phyloP scores from a whole-genome alignment of 305 asterid species.

The Nicotiana rustica region DNA sequence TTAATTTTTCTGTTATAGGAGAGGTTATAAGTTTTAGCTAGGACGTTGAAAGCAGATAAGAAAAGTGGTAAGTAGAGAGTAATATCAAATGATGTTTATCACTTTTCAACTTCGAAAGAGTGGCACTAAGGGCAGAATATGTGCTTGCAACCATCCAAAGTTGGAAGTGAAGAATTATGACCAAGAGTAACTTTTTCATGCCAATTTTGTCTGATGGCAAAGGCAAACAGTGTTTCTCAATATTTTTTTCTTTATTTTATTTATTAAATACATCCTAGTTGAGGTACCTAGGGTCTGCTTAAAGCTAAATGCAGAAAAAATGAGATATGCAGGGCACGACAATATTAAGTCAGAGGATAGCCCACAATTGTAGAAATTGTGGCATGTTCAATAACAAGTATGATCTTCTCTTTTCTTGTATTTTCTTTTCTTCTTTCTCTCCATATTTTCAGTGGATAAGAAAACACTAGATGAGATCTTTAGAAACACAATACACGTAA shows the following conservation, averaged over 20 bases:
- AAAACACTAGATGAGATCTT: conserved; percentile 13
- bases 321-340: neutral
- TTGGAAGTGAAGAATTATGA: neutral
- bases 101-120: neutral
- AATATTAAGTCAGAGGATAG: conserved; percentile 1
- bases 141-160: neutral
- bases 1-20: neutral
- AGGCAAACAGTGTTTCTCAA: neutral
- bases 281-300: conserved; percentile 4
- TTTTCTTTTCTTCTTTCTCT: neutral
- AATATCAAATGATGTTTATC: neutral
- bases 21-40: neutral
- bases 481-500: conserved; percentile 18
- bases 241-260: neutral
- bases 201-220: neutral
- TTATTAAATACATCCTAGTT: neutral
- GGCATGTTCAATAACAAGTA: neutral
- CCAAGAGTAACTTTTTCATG: neutral
- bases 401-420: conserved; percentile 2
- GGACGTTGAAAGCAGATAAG: neutral
- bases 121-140: neutral
- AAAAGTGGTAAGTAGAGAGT: neutral
- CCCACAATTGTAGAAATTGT: neutral
- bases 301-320: neutral
- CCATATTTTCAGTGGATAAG: neutral